Evolutionary conservation across 371 early-diverging fungal species (phyloP).

Genomic region (Rhizomucor miehei): DNA sequence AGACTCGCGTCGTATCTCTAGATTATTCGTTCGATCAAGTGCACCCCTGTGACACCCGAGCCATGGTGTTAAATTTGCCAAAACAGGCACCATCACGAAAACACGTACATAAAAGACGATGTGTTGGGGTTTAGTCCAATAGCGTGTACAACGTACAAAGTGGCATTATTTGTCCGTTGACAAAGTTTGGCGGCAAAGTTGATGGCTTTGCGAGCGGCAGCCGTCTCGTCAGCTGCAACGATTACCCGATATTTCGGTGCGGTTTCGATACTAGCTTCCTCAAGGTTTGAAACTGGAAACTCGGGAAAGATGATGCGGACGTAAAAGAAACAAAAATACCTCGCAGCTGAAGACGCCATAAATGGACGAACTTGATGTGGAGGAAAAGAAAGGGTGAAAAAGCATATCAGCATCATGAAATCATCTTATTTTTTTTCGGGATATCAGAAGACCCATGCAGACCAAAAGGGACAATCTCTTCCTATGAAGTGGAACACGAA

Average conservation of each 20-base stretch:
- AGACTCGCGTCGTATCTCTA: slow-evolving; percentile 26
- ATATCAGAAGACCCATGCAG: too few species aligned
- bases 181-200: slow-evolving; percentile 16
- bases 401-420: too few species aligned
- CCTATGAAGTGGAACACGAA: too few species aligned
- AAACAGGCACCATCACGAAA: neutral
- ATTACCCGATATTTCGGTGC: slow-evolving; percentile 16
- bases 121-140: slow-evolving; percentile 24
- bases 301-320: too few species aligned
- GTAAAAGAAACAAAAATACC: neutral
- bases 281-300: too few species aligned
- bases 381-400: too few species aligned
- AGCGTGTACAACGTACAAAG: slow-evolving; percentile 21
- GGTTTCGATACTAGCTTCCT: neutral
- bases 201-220: slow-evolving; percentile 20
- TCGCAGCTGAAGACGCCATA: neutral
- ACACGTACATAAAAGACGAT: slow-evolving; percentile 1
- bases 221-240: slow-evolving; percentile 27
- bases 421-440: too few species aligned
- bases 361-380: neutral
- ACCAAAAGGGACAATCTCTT: too few species aligned
- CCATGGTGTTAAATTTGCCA: neutral
- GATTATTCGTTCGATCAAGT: slow-evolving; percentile 30
- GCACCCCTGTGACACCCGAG: slow-evolving; percentile 11
- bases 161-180: slow-evolving; percentile 1